Evolutionary conservation across 2,329 filamentous ascomycete genomes (phyloP), one percentile per base, ranked within the genome.

Genomic region (Fusarium nygamai): DNA sequence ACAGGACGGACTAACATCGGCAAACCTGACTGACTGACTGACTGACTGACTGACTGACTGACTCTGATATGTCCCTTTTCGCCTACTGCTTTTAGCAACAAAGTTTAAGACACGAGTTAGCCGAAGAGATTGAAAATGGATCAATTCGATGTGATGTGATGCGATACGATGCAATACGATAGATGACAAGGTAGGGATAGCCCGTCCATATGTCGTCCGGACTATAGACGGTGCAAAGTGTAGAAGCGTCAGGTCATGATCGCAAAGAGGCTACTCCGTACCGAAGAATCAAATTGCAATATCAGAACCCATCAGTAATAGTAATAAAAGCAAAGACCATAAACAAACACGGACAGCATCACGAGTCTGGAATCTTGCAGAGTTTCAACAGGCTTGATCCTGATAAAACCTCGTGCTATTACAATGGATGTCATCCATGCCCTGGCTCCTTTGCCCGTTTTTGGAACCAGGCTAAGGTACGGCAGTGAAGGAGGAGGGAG

Each of bases 331-430:
- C 67, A 64, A 61, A 62, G 65, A 60, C 59, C 68, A 68, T 43
- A 31, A 56, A 59, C 44, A 64, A 50, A 60, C 66, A 70, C 64
- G 66, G 66, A 70, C 57, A 38, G 20, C 27, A 50, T 48, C 34
- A 61, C 31, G 31, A 43, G 29, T 47, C 24, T 64, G 54, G 29
- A 34, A 46, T 61, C 13, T 48, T 48, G 27, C 31, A 36, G 47
- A 27, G 33, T 53, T 29, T 41, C 34, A 67, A 67, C 71, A 73
- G 60, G 70, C 71, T 65, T 67, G 39, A 73, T 73, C 70, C 70
- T 67, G 61, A 66, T 59, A 72, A 54, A 50, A 64, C 53, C 47
- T 48, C 48, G 54, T 68, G 64, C 34, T 51, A 56, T 61, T 43
- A 54, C 38, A 54, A 67, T 61, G 51, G 51, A 38, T 54, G 51